Percentiles rank a stretch among this genome's conserved stretches.
Evolutionary conservation across 257 asterid species (phyloP).

Genomic region (Capsicum chinense): DNA sequence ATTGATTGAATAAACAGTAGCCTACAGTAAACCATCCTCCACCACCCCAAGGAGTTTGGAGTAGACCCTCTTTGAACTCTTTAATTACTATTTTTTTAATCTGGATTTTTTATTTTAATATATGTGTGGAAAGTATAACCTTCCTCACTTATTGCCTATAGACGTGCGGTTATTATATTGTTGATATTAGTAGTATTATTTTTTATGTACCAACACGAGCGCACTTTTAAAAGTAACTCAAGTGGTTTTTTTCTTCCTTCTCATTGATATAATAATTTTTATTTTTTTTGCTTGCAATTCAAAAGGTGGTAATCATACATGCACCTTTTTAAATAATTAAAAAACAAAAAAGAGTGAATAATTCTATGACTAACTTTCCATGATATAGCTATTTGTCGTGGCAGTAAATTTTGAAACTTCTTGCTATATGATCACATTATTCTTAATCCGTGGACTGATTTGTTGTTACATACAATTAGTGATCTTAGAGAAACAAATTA

Average conservation of each 20-base stretch:
- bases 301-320: constrained; percentile 9
- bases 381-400: background rate
- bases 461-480: background rate
- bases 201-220: background rate
- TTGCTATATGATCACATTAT: background rate
- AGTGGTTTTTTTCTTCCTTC: background rate
- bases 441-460: background rate
- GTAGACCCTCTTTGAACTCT: background rate
- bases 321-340: background rate
- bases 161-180: background rate
- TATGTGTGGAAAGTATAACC: background rate
- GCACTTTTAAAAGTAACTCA: background rate
- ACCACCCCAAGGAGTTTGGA: background rate
- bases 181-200: background rate
- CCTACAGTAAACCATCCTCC: background rate
- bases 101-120: no score
- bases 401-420: constrained; percentile 6
- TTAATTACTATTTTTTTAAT: background rate
- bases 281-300: background rate
- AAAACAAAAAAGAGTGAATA: background rate
- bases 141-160: background rate
- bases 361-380: background rate
- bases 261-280: background rate
- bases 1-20: constrained; percentile 10
- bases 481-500: background rate